These are phyloP conservation scores for Blastobotrys terrestris DNA, from an alignment of 805 yeast genomes.

Conservation along the genomic window DNA sequence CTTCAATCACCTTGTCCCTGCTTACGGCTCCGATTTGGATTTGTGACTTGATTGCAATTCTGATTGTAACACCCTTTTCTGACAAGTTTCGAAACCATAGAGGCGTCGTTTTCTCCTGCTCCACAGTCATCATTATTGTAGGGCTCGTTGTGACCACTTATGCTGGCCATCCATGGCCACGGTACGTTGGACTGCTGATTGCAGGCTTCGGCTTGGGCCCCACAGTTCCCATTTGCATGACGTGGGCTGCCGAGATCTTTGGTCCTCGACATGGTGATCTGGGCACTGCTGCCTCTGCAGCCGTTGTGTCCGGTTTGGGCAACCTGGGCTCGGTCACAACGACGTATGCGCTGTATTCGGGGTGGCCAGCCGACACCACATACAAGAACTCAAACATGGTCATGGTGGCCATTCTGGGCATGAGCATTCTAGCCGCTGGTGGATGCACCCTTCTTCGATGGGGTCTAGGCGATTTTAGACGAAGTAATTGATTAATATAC, in stretches of 20 bases:
- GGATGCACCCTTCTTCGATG: constrained; percentile 30
- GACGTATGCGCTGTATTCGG: constrained; percentile 77
- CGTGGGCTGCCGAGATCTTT: constrained; percentile 75
- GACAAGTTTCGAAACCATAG: constrained; percentile 58
- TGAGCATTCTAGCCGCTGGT: constrained; percentile 52
- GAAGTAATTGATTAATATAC: neutral
- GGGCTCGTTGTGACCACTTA: constrained; percentile 74
- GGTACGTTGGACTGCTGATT: constrained; percentile 73
- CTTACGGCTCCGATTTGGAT: constrained; percentile 89
- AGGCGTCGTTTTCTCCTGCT: constrained; percentile 53
- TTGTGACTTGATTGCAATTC: constrained; percentile 70
- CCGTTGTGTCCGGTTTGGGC: constrained; percentile 80
- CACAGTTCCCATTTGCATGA: constrained; percentile 83
- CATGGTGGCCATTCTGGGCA: constrained; percentile 69
- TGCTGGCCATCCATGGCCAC: constrained; percentile 67
- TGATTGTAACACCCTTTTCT: constrained; percentile 72
- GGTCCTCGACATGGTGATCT: constrained; percentile 68
- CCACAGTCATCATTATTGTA: constrained; percentile 61
- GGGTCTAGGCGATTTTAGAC: constrained; percentile 32
- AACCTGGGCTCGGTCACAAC: constrained; percentile 81
- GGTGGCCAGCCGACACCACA: constrained; percentile 75
- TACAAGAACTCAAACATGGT: constrained; percentile 77
- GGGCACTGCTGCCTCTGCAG: constrained; percentile 78
- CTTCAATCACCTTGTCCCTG: constrained; percentile 64
- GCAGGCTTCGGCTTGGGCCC: constrained; percentile 88